Base-by-base conservation (phyloP, 2,329 filamentous ascomycete species). In the Hypoxylon sp. region DNA sequence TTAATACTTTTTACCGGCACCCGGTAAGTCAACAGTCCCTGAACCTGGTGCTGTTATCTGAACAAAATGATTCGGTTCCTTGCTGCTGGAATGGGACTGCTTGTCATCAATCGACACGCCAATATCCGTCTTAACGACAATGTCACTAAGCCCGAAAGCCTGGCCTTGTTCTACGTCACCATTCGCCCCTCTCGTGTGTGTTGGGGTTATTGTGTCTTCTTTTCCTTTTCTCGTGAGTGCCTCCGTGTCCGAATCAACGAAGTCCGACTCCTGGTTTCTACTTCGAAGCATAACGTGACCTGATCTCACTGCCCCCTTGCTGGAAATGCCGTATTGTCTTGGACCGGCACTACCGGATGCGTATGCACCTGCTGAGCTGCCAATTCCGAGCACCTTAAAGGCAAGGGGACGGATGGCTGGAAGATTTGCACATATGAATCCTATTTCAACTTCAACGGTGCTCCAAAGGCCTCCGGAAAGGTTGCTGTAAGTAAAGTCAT, bases 361-460 rank as follows among this genome's bases (percentile, higher is more conserved):
- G 7, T 71, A 71, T 4, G 23, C 54, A 8, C 61, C 48, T n/a
- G 48, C 59, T 6, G 61, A 61, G 41, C 34, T 68, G 25, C 68
- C 71, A 25, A 64, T 43, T 34, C 68, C 69, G 29, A 75, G 67
- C 65, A 65, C 70, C 47, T 70, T 71, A 55, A 73, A 74, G 19
- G 75, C 9, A 1, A 74, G 45, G 14, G 74, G 73, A 5, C 70
- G 70, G 16, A 72, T 67, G 2, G 72, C 73, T 6, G 72, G 72
- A 11, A 75, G 63, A 39, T 75, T 75, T 0, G 73, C 71, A 53
- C 74, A 75, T 23, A 74, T 75, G 60, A 75, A 75, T 1, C 72
- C 72, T 39, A 74, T 70, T 56, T 75, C 69, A 2, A 75, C 71
- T 45, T 75, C 74, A 21, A 74, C 66, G 11, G 72, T 71, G 23